Percentiles rank a stretch among this genome's conserved stretches.
These are phyloP conservation scores for Hypoxylon sp. DNA, from an alignment of 2,329 filamentous ascomycete species.

Conservation along the genomic window DNA sequence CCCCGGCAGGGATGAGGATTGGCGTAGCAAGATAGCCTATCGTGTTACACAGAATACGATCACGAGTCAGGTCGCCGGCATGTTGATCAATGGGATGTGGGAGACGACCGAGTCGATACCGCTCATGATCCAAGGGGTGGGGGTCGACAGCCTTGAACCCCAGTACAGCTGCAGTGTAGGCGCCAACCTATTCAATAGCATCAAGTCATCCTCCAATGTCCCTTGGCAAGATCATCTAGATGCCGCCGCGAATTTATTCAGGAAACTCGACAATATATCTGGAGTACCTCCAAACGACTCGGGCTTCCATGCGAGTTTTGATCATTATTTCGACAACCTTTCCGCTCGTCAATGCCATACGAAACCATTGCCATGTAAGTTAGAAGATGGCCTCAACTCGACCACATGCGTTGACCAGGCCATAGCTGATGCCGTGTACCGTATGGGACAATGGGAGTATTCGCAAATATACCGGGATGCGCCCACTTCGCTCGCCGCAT, in stretches of 20 bases:
- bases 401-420: constrained; percentile 73
- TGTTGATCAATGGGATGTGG: constrained; percentile 81
- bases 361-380: constrained; percentile 79
- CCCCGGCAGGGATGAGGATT: constrained; percentile 64
- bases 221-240: constrained; percentile 76
- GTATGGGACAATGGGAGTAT: constrained; percentile 86
- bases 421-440: constrained; percentile 78
- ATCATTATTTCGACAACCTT: constrained; percentile 90
- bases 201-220: constrained; percentile 62
- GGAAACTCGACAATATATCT: constrained; percentile 75
- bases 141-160: constrained; percentile 81
- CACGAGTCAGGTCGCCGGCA: constrained; percentile 83
- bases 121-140: constrained; percentile 67
- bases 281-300: constrained; percentile 70
- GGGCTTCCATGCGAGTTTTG: constrained; percentile 79
- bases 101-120: constrained; percentile 59
- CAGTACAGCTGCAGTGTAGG: constrained; percentile 76
- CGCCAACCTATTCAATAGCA: constrained; percentile 58
- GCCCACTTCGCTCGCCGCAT: constrained; percentile 72
- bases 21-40: constrained; percentile 68
- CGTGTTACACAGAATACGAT: constrained; percentile 87
- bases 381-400: constrained; percentile 62
- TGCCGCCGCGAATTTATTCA: constrained; percentile 68
- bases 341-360: constrained; percentile 83
- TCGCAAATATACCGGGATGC: constrained; percentile 81